phyloP scores from a whole-genome alignment of 2,329 filamentous ascomycete genomes.

The Aspergillus versicolor region DNA sequence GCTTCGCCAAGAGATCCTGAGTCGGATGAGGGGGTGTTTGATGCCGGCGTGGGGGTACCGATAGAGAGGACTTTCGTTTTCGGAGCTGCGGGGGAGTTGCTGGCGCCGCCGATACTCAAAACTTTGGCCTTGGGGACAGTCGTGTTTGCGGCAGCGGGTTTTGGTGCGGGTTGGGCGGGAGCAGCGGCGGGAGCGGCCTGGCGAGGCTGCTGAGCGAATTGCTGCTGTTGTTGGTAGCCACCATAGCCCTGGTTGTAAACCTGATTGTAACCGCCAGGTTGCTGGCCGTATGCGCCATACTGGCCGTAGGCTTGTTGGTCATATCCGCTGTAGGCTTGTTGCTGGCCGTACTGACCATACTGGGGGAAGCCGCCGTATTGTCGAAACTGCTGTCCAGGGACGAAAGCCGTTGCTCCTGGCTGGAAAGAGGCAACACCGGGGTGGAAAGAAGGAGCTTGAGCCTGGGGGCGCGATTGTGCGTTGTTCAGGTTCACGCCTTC shows the following conservation, averaged over 20 bases:
- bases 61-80: slow-evolving; percentile 79
- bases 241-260: slow-evolving; percentile 41
- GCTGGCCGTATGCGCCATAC: slow-evolving; percentile 44
- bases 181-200: slow-evolving; percentile 47
- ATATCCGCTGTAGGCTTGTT: slow-evolving; percentile 49
- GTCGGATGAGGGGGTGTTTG: slow-evolving; percentile 44
- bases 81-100: slow-evolving; percentile 43
- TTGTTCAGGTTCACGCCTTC: slow-evolving; percentile 76
- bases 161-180: not conserved
- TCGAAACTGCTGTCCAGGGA: slow-evolving; percentile 68
- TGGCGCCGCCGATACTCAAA: slow-evolving; percentile 59
- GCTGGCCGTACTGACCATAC: slow-evolving; percentile 51
- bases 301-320: slow-evolving; percentile 46
- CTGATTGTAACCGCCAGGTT: slow-evolving; percentile 42
- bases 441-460: slow-evolving; percentile 58
- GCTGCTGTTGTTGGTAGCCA: slow-evolving; percentile 47
- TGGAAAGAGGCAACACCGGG: slow-evolving; percentile 65
- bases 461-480: slow-evolving; percentile 48
- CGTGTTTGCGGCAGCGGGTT: slow-evolving; percentile 42
- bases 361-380: slow-evolving; percentile 55
- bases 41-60: slow-evolving; percentile 49
- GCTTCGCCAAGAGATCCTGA: slow-evolving; percentile 53
- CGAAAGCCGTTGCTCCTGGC: slow-evolving; percentile 68
- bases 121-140: slow-evolving; percentile 58
- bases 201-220: slow-evolving; percentile 33